phyloP scores from a whole-genome alignment of 768 basidiomycete species.

The Agaricus sinodeliciosus region DNA sequence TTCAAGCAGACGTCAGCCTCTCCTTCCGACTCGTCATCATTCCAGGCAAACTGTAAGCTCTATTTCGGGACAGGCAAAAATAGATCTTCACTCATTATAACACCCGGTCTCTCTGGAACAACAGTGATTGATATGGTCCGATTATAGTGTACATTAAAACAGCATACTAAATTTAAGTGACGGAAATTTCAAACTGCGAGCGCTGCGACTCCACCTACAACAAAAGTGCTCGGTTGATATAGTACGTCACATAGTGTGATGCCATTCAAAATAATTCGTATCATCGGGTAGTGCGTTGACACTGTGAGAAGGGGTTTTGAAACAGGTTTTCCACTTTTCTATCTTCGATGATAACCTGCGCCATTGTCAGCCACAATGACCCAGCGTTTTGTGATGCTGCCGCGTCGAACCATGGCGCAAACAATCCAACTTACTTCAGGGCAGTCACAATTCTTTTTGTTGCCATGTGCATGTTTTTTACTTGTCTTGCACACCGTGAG shows the following conservation, averaged over 20 bases:
- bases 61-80: constrained; percentile 4
- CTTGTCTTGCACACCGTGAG: constrained; percentile 34
- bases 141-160: not conserved
- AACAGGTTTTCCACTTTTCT: constrained; percentile 42
- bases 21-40: not conserved
- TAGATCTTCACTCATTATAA: not conserved
- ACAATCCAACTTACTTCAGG: constrained; percentile 25
- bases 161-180: not conserved
- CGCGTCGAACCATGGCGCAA: not conserved
- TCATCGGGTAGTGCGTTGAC: constrained; percentile 31
- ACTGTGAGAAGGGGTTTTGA: constrained; percentile 35
- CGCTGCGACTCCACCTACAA: constrained; percentile 8
- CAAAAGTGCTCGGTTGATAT: not conserved
- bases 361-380: too few relatives aligned
- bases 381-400: too few relatives aligned
- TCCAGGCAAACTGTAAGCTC: not conserved
- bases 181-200: constrained; percentile 1
- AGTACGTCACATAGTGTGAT: not conserved
- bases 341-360: constrained; percentile 34
- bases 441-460: constrained; percentile 34
- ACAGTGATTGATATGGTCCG: not conserved
- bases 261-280: not conserved
- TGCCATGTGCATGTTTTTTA: constrained; percentile 36
- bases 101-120: constrained; percentile 9
- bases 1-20: not conserved